Evolutionary conservation across 2,329 filamentous ascomycete genomes (phyloP), one percentile per base, ranked within the genome.

Genomic region (Cladosporium sphaerospermum): DNA sequence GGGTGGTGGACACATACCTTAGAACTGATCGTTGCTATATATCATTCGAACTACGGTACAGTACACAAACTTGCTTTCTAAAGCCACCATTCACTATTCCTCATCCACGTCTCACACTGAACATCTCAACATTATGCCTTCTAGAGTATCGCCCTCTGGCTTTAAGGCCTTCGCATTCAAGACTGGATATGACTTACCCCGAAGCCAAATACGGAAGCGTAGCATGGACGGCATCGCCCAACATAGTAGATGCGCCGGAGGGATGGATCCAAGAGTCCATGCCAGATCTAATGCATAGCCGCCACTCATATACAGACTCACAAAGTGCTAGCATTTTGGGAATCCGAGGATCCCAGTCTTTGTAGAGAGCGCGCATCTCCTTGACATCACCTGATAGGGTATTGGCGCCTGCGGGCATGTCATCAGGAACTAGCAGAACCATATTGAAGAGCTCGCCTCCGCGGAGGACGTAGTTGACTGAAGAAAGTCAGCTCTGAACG

Each of bases 151-250:
- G 13, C 55, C 55, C 23, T 47, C 55, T 5, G 48, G 44, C 4
- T 57, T 55, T 14, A 53, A 43, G 4, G 49, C 53, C 31, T 28
- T 57, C 3, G 16, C 16, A 18, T 18, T 18, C 16, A 18, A 18
- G 16, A 18, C 4, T 10, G 4, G 11, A n/a, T 8, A 10, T 18
- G 14, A 13, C 41, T 9, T 32, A 52, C 49, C 79, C 75, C 6
- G 69, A 74, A 2, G 80, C 79, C 0, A 83, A 70, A 61, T 86
- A 86, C 0, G 83, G 83, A 0, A 86, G 70, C 0, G 81, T 85
- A 1, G 83, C 81, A 56, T 86, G 82, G 2, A 81, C 80, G 0
- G 82, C 79, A 59, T 86, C 83, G 0, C 83, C 83, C 0, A 85
- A 70, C 61, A 85, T 74, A 0, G 79, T 78, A 59, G 83, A 82